Evolutionary conservation across 257 asterid species (phyloP).

Genomic region (Craterostigma plantagineum): DNA sequence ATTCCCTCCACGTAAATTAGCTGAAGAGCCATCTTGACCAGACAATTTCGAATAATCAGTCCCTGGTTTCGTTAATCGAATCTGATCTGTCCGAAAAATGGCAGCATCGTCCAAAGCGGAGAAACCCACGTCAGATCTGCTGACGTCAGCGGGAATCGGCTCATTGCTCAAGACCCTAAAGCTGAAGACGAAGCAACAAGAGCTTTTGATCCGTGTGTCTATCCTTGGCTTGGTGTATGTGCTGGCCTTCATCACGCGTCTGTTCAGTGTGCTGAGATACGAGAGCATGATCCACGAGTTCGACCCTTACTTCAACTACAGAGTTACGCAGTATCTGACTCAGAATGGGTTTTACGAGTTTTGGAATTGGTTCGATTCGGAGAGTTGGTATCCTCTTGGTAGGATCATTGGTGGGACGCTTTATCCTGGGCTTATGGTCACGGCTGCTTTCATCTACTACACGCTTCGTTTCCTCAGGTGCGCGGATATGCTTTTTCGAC

Average conservation of each 20-base stretch:
- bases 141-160: slow-evolving; percentile 18
- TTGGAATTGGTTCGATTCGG: slow-evolving; percentile 98
- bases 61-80: slow-evolving; percentile 9
- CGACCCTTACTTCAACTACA: slow-evolving; percentile 95
- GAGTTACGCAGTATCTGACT: slow-evolving; percentile 74
- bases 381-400: slow-evolving; percentile 98
- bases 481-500: background rate
- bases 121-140: slow-evolving; percentile 30
- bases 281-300: slow-evolving; percentile 99
- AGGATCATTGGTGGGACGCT: slow-evolving; percentile 90
- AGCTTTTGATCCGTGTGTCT: slow-evolving; percentile 68
- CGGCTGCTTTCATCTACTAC: slow-evolving; percentile 88
- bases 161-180: slow-evolving; percentile 38
- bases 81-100: slow-evolving; percentile 13
- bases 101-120: slow-evolving; percentile 23
- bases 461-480: slow-evolving; percentile 72
- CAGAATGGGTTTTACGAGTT: slow-evolving; percentile 74
- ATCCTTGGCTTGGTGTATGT: slow-evolving; percentile 65
- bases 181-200: slow-evolving; percentile 93
- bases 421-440: slow-evolving; percentile 97
- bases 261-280: slow-evolving; percentile 85
- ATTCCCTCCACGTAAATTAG: too few species aligned
- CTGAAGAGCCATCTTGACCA: too few species aligned
- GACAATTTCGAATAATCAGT: too few species aligned
- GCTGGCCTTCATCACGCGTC: slow-evolving; percentile 68